Evolutionary conservation across 805 yeast genomes (phyloP), one percentile per base, ranked within the genome.

Genomic region (Candida gorgasii): DNA sequence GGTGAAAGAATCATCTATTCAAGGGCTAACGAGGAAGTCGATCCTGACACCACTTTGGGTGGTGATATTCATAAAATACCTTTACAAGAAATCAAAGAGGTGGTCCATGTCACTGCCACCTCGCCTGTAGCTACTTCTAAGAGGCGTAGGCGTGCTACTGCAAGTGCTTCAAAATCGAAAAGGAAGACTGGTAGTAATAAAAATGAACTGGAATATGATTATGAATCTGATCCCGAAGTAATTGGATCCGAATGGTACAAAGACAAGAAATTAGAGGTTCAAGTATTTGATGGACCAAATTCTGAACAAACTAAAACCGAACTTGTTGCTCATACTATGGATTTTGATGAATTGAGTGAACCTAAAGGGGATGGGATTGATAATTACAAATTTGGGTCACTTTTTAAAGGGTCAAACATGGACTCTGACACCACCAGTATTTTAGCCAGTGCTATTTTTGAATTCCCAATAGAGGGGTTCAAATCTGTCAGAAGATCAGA

Each of bases 381-480:
- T 45, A 73, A 76, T 44, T 87, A 79, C 59, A 72, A 76, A 42
- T 63, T 87, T 3, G 82, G 85, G 0, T 75, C 83, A 5, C 65
- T 86, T 36, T 87, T 84, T 49, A 22, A 34, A 34, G 37, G 37
- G 11, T 33, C 36, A 12, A 82, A 82, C 52, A 74, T 73, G 44
- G 79, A 81, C 51, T 17, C 26, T 13, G 27, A 33, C 29, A 23
- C 20, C n/a, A 69, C 75, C 42, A 84, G 79, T 39, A 34, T 34
- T 7, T 75, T 75, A 42, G 95, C 92, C 1, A 79, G 84, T 22
- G 96, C 95, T 3, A 68, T 86, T 52, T 67, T 87, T 44, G 80
- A 79, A 44, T 65, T 88, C 22, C 89, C 92, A 0, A 58, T 67
- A 1, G 76, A 75, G 7, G 83, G 85, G 0, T 68, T 74, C 39